Base-by-base conservation (phyloP, 2,329 filamentous ascomycete genomes). In the Albophoma yamanashiensis region DNA sequence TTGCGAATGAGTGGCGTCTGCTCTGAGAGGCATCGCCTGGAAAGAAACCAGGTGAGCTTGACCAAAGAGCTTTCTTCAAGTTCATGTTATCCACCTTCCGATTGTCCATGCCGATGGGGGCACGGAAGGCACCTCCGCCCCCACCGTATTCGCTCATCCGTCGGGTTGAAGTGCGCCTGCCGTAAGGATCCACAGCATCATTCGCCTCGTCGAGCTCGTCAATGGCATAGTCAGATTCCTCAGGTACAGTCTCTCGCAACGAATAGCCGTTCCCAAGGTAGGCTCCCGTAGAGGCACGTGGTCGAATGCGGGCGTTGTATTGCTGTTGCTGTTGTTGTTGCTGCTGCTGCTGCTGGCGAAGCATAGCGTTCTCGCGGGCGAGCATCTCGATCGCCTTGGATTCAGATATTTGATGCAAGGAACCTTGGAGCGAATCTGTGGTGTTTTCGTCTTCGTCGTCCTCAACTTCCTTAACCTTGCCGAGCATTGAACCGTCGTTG, bases 1-100 rank as follows among this genome's bases (percentile, higher is more conserved):
- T 86, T 58, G 85, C 90, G 69, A 94, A 91, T 1, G 90, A 93
- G 72, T 93, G 90, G 36, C 90, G 85, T 61, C 90, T 83, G 67
- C 89, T 91, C 67, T 92, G 88, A 15, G 87, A 84, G 38, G 85
- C 78, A 62, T 89, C 87, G 4, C 78, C 79, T 31, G 83, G 79
- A 53, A 82, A 81, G 69, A 89, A 89, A 1, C 83, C 85, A n/a
- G 86, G 79, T 7, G 86, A 85, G 65, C 82, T 88, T 64, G 89
- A 87, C 88, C 88, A 92, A 62, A 84, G 82, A 4, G 81, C 84
- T 67, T 84, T 87, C 71, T 87, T 88, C 11, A 88, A 77, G 43
- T 71, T 72, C 58, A 70, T 64, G 64, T 82, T 85, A 62, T 88
- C 86, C 12, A 83, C 69, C 66, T 87, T 87, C 60, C 84, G 78